These are phyloP conservation scores for Quercus gilva DNA, from an alignment of 306 rosid genomes.

Conservation along the genomic window DNA sequence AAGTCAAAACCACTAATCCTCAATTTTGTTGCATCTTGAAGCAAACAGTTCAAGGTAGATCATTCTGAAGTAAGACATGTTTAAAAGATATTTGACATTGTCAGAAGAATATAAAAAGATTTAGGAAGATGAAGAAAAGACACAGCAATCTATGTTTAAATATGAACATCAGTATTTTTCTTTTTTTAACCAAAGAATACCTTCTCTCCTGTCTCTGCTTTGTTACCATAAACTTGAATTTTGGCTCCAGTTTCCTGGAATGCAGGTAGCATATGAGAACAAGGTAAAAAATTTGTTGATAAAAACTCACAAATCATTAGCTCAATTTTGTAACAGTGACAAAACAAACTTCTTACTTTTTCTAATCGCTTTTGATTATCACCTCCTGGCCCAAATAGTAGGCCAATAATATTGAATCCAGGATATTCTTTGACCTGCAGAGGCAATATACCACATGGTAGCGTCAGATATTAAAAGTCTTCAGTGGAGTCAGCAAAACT, in stretches of 20 bases:
- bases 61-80: conserved; percentile 9
- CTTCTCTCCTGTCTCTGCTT: conserved; percentile 65
- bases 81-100: conserved; percentile 3
- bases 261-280: background rate
- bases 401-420: conserved; percentile 65
- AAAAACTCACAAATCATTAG: conserved; percentile 13
- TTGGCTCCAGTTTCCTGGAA: conserved; percentile 89
- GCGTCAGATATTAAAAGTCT: background rate
- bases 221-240: conserved; percentile 69
- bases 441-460: conserved; percentile 25
- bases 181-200: conserved; percentile 28
- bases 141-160: background rate
- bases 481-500: background rate
- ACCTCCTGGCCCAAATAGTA: conserved; percentile 76
- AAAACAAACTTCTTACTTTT: conserved; percentile 50
- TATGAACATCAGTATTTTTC: background rate
- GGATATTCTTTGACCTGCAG: conserved; percentile 82
- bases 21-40: background rate
- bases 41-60: conserved; percentile 1
- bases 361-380: conserved; percentile 84
- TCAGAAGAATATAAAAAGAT: background rate
- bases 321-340: background rate
- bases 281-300: background rate
- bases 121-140: background rate
- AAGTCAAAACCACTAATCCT: conserved; percentile 4